phyloP scores from a whole-genome alignment of 306 rosid species.

The Acacia crassicarpa region DNA sequence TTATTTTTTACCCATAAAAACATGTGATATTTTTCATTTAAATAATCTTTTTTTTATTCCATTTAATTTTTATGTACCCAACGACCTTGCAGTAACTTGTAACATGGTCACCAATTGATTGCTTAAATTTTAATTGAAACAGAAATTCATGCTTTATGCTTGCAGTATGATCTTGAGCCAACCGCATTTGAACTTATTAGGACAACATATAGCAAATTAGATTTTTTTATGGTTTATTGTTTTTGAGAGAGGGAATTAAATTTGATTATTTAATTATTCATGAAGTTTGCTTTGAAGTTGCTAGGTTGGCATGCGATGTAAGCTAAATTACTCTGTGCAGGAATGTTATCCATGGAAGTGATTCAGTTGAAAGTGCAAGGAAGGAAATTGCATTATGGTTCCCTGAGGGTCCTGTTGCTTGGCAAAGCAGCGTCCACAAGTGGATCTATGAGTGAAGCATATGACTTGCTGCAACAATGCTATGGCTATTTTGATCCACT shows the following conservation, averaged over 20 bases:
- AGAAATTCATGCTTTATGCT: neutral
- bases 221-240: neutral
- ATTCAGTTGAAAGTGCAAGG: constrained; percentile 73
- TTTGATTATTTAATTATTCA: neutral
- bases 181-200: neutral
- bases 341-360: constrained; percentile 96
- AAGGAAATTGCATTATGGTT: constrained; percentile 96
- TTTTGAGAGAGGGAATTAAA: neutral
- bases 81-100: neutral
- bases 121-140: neutral
- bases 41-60: neutral
- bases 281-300: neutral
- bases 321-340: constrained; percentile 37
- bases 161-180: neutral
- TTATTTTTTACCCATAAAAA: neutral
- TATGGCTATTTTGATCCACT: neutral
- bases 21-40: neutral
- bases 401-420: constrained; percentile 71
- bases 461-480: neutral
- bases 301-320: neutral
- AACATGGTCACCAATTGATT: neutral
- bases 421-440: constrained; percentile 73
- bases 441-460: constrained; percentile 76
- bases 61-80: neutral
- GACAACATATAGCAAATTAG: neutral